Conservation (phyloP, 1,139 yeast genomes). For the Taphrina confusa region DNA sequence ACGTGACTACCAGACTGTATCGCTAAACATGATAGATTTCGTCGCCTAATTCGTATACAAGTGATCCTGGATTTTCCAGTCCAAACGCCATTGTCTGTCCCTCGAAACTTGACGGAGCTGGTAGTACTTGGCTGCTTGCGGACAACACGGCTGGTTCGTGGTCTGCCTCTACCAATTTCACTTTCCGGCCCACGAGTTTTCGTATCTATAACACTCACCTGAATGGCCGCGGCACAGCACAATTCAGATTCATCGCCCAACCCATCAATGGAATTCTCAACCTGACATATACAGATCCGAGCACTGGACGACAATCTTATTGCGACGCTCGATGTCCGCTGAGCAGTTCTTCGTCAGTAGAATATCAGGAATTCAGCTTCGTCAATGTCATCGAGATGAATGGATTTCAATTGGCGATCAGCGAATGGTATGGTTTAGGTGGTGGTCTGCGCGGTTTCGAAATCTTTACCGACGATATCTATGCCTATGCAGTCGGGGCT, state of each 20-base stretch:
- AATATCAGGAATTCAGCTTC: slow-evolving; percentile 78
- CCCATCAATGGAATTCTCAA: slow-evolving; percentile 93
- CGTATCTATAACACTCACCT: slow-evolving; percentile 62
- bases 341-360: slow-evolving; percentile 51
- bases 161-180: slow-evolving; percentile 62
- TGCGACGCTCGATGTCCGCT: slow-evolving; percentile 92
- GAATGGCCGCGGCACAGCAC: slow-evolving; percentile 57
- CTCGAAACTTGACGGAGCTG: slow-evolving; percentile 44
- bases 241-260: slow-evolving; percentile 70
- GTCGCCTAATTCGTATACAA: slow-evolving; percentile 26
- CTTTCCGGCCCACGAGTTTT: slow-evolving; percentile 68
- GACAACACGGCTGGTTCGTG: slow-evolving; percentile 64
- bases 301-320: slow-evolving; percentile 51
- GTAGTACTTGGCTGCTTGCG: slow-evolving; percentile 59
- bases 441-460: slow-evolving; percentile 76
- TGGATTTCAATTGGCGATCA: slow-evolving; percentile 63
- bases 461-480: slow-evolving; percentile 59
- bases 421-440: slow-evolving; percentile 67
- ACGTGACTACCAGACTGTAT: slow-evolving; percentile 53
- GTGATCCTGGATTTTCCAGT: slow-evolving; percentile 48
- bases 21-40: slow-evolving; percentile 50
- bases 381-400: slow-evolving; percentile 67
- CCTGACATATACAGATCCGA: slow-evolving; percentile 77
- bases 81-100: slow-evolving; percentile 65
- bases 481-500: slow-evolving; percentile 71